Evolutionary conservation across 108 stramenopile species (phyloP).

Genomic region (Stephanodiscus minutulus): DNA sequence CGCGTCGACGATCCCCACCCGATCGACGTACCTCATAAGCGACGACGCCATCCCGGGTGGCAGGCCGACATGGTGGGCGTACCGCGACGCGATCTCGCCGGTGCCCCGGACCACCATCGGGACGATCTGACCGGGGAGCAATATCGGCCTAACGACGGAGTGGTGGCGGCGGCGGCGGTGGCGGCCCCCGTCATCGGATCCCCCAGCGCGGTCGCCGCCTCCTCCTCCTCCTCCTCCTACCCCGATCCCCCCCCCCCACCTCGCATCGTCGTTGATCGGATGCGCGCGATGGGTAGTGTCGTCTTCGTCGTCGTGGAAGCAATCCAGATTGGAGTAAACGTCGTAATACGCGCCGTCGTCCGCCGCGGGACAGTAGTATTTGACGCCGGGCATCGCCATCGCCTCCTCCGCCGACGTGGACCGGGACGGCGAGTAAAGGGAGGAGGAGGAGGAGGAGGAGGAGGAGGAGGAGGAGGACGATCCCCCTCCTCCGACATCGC

Average conservation of each 20-base stretch:
- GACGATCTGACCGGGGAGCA: neutral
- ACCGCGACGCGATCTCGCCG: neutral
- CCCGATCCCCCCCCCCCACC: too few relatives aligned
- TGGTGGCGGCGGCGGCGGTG: too few relatives aligned
- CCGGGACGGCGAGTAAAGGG: neutral
- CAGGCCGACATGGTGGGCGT: constrained; percentile 35
- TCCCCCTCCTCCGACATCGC: too few relatives aligned
- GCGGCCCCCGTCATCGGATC: too few relatives aligned
- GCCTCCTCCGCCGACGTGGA: neutral
- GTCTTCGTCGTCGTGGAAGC: neutral
- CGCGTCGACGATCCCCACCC: constrained; percentile 18
- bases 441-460: neutral
- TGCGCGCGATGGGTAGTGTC: too few relatives aligned
- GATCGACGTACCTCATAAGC: constrained; percentile 38
- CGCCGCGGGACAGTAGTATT: neutral
- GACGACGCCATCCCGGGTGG: constrained; percentile 8
- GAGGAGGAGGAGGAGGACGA: neutral
- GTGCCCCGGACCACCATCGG: neutral
- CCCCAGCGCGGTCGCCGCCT: too few relatives aligned
- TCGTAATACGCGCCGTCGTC: neutral
- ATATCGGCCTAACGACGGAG: neutral
- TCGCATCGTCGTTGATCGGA: too few relatives aligned
- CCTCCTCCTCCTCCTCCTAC: too few relatives aligned
- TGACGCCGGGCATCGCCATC: neutral
- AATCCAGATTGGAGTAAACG: neutral